These are phyloP conservation scores for Crithidia acanthocephali DNA, from an alignment of 208 protist species.

Conservation along the genomic window DNA sequence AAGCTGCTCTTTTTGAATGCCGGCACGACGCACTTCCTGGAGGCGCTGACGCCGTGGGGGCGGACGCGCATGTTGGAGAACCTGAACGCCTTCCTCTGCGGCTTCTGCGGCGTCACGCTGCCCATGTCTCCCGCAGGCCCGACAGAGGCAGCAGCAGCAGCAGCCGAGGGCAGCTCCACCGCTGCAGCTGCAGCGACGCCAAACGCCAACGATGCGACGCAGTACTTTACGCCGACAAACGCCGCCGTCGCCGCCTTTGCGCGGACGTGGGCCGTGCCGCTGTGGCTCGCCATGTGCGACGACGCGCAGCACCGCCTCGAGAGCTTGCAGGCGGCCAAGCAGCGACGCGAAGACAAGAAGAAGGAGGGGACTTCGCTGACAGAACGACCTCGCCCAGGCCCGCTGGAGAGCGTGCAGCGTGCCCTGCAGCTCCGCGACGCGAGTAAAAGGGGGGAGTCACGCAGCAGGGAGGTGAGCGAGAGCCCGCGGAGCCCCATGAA, in stretches of 20 bases:
- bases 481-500: neutral
- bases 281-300: constrained; percentile 69
- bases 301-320: constrained; percentile 29
- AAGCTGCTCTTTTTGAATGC: constrained; percentile 51
- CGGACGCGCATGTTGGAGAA: constrained; percentile 37
- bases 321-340: constrained; percentile 1
- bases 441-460: neutral
- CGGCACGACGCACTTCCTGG: constrained; percentile 52
- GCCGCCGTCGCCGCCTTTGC: constrained; percentile 43
- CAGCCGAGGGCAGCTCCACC: neutral
- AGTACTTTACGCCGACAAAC: constrained; percentile 24
- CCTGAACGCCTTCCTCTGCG: constrained; percentile 41
- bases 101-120: constrained; percentile 23
- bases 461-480: neutral
- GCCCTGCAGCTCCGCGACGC: neutral
- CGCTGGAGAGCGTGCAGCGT: neutral
- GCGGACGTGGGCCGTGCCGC: constrained; percentile 55
- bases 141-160: neutral
- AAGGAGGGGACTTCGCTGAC: neutral
- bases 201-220: constrained; percentile 3
- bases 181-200: neutral
- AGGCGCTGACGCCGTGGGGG: constrained; percentile 50
- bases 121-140: neutral
- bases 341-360: neutral
- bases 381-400: neutral